Evolutionary conservation across 495 filamentous ascomycete genomes (phyloP), one percentile per base, ranked within the genome.

Genomic region (Penicillium verhagenii): DNA sequence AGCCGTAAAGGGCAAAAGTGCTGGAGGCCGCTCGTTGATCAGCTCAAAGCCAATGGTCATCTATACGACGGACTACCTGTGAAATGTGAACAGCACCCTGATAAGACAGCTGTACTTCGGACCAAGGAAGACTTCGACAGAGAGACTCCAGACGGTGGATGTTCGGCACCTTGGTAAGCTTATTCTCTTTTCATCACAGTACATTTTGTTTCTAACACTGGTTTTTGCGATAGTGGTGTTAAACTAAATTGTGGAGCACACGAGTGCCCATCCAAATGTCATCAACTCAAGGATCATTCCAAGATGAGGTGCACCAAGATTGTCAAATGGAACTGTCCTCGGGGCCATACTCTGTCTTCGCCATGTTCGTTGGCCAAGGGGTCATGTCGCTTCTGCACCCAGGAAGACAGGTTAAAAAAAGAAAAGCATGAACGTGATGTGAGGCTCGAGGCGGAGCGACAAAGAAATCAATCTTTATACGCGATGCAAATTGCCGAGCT

Each of bases 121-220:
- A 72, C 62, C 3, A 61, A 70, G 0, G 67, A 77, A 3, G 81
- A 87, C 21, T 92, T 92, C 56, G 79, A 83, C 8, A 70, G 57
- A 5, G 63, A 80, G 18, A 84, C 80, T 49, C 89, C 89, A 0
- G 88, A 92, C 65, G 89, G 89, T 2, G 89, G 89, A n/a, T 92
- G 88, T 59, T 65, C 66, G 2, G 73, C 82, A 26, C 80, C 79
- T 28, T 92, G 88, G 86, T 88, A 76, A 52, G 77, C 70, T 33
- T 28, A 37, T 39, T 24, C n/a, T 50, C 9, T n/a, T n/a, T n/a
- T n/a, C n/a, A n/a, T n/a, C n/a, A n/a, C n/a, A n/a, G n/a, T n/a
- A n/a, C n/a, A n/a, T n/a, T n/a, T n/a, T n/a, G n/a, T n/a, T n/a
- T n/a, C n/a, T n/a, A n/a, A n/a, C n/a, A n/a, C n/a, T n/a, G n/a